Evolutionary conservation across 805 yeast species (phyloP), one percentile per base, ranked within the genome.

Genomic region (Zygoascus bituminiphila): DNA sequence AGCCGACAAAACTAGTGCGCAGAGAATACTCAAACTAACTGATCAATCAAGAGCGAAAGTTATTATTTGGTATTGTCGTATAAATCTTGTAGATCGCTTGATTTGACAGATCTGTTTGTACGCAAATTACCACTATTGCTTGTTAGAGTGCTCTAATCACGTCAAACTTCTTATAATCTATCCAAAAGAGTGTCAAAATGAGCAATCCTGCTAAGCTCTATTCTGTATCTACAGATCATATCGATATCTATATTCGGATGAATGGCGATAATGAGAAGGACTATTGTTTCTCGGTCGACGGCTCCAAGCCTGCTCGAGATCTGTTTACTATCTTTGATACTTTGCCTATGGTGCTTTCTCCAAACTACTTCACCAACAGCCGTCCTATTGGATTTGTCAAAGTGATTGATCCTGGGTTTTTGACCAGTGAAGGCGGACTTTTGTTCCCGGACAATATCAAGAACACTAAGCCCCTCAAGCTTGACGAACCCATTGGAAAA

Each of bases 201-300:
- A 12, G 15, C 4, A 29, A 29, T 7, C 33, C 33, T 29, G 4
- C 33, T 15, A 12, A 29, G 33, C 33, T 29, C 7, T 29, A 29
- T 15, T 29, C 33, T 29, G 15, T 15, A 5, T 3, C 4, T 4
- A 15, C 15, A 29, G 33, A 29, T 47, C 52, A 53, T 22, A 63
- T 68, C 58, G 75, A 68, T 49, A 53, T 67, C 36, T 88, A 79
- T 68, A 66, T 93, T 54, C 83, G 98, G 51, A 79, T 91, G 75
- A 88, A 86, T 62, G 83, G 78, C 50, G 96, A 89, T 61, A 65
- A 70, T 44, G 96, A 88, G 59, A 84, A 84, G 64, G 98, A 91
- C 64, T 89, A 88, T 67, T 86, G 96, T 58, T 87, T 91, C 70
- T 81, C 78, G 55, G 77, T 88, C n/a, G 35, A 41, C 20, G 20